phyloP scores from a whole-genome alignment of 2,329 filamentous ascomycete genomes.

The Lasiodiplodia theobromae region DNA sequence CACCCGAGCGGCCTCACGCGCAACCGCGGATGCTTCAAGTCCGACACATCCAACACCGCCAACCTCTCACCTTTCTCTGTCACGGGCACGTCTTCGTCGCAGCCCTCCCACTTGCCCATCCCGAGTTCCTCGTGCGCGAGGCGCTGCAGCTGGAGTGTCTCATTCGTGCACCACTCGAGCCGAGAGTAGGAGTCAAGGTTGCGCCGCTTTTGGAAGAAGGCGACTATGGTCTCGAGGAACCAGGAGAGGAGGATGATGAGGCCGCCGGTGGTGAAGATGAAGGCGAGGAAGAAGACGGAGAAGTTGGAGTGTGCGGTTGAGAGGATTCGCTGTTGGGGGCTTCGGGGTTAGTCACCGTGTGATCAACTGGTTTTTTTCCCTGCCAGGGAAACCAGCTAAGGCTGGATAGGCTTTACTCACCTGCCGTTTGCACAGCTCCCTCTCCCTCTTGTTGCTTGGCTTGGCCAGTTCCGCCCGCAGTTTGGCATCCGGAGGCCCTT shows the following conservation, averaged over 20 bases:
- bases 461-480: neutral
- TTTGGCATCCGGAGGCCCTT: slow-evolving; percentile 5
- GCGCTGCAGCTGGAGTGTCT: slow-evolving; percentile 32
- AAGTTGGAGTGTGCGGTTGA: slow-evolving; percentile 33
- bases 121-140: slow-evolving; percentile 28
- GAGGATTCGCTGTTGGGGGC: slow-evolving; percentile 30
- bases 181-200: slow-evolving; percentile 27
- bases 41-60: slow-evolving; percentile 12
- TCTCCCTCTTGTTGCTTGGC: neutral
- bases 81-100: too few relatives aligned
- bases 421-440: neutral
- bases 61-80: too few relatives aligned
- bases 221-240: slow-evolving; percentile 16
- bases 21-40: slow-evolving; percentile 7
- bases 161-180: slow-evolving; percentile 31
- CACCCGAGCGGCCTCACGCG: neutral
- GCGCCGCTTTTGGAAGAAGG: slow-evolving; percentile 24
- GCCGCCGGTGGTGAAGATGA: slow-evolving; percentile 35
- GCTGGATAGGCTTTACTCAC: neutral
- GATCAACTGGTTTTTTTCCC: neutral
- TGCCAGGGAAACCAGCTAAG: neutral
- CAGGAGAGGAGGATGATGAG: slow-evolving; percentile 35
- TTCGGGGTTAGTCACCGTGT: neutral
- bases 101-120: slow-evolving; percentile 29
- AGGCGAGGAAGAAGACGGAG: slow-evolving; percentile 36